phyloP scores from a whole-genome alignment of 352 stramenopile species.

The Plasmopara viticola region DNA sequence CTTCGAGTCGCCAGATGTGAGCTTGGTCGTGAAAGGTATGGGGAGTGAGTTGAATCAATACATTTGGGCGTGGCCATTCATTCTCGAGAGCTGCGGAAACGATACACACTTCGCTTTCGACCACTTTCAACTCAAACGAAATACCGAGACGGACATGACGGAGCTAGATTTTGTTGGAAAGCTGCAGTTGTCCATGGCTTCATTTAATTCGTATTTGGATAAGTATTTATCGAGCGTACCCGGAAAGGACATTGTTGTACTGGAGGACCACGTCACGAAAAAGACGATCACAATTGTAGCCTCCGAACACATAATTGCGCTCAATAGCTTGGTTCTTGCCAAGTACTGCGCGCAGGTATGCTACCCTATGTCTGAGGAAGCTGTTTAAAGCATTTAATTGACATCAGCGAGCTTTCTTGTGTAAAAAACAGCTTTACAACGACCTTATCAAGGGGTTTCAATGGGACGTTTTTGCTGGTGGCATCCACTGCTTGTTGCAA shows the following conservation, averaged over 20 bases:
- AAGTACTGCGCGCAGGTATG: slow-evolving; percentile 63
- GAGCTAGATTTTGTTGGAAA: slow-evolving; percentile 69
- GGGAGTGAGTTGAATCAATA: slow-evolving; percentile 74
- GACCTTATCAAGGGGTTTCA: slow-evolving; percentile 81
- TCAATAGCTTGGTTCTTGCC: slow-evolving; percentile 63
- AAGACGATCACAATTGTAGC: slow-evolving; percentile 60
- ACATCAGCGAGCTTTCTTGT: neutral
- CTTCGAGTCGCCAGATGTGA: slow-evolving; percentile 75
- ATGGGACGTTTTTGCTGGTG: slow-evolving; percentile 78
- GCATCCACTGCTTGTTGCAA: slow-evolving; percentile 76
- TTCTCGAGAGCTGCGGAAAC: slow-evolving; percentile 67
- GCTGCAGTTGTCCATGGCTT: slow-evolving; percentile 60
- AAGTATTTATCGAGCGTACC: slow-evolving; percentile 54
- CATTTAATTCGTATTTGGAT: slow-evolving; percentile 72
- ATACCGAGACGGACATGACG: slow-evolving; percentile 31
- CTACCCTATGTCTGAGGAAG: slow-evolving; percentile 5
- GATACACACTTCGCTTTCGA: slow-evolving; percentile 70
- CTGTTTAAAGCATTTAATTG: neutral
- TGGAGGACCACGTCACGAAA: slow-evolving; percentile 66
- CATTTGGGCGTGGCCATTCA: slow-evolving; percentile 77
- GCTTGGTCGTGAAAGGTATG: slow-evolving; percentile 74
- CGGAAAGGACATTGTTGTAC: slow-evolving; percentile 55
- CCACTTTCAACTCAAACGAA: slow-evolving; percentile 66
- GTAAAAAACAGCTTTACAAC: slow-evolving; percentile 41
- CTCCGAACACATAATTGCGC: slow-evolving; percentile 64